phyloP scores from a whole-genome alignment of 176 grass and related monocot genomes.

The Canna indica region DNA sequence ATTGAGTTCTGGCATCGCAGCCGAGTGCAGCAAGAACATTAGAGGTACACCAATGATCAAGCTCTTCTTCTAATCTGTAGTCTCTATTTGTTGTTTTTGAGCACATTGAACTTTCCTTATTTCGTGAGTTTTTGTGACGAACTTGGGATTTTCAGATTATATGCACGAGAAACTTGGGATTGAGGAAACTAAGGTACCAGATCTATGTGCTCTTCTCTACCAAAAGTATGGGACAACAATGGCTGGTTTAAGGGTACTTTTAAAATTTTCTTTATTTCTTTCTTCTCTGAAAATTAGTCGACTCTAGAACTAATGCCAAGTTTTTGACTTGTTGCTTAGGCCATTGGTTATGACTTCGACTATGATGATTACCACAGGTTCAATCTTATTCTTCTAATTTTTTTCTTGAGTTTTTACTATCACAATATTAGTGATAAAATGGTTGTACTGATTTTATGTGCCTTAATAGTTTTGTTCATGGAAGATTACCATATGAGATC shows the following conservation, averaged over 20 bases:
- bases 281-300: not conserved
- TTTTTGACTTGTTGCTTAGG: conserved; percentile 24
- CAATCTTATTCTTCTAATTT: conserved; percentile 22
- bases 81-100: not conserved
- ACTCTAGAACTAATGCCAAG: not conserved
- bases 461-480: conserved; percentile 65
- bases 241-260: conserved; percentile 73
- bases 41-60: conserved; percentile 25
- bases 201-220: conserved; percentile 63
- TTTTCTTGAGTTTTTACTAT: not conserved
- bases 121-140: not conserved
- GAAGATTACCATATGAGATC: conserved; percentile 81
- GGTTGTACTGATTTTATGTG: not conserved
- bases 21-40: conserved; percentile 69
- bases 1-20: conserved; percentile 66
- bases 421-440: not conserved
- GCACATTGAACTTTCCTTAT: not conserved
- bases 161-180: conserved; percentile 90
- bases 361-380: conserved; percentile 92
- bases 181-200: conserved; percentile 54
- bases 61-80: not conserved
- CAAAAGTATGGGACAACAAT: conserved; percentile 95
- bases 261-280: not conserved
- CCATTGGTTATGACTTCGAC: conserved; percentile 80
- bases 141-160: conserved; percentile 38